phyloP scores from a whole-genome alignment of 2,329 filamentous ascomycete species.

The Nothomitra cinnamomea region DNA sequence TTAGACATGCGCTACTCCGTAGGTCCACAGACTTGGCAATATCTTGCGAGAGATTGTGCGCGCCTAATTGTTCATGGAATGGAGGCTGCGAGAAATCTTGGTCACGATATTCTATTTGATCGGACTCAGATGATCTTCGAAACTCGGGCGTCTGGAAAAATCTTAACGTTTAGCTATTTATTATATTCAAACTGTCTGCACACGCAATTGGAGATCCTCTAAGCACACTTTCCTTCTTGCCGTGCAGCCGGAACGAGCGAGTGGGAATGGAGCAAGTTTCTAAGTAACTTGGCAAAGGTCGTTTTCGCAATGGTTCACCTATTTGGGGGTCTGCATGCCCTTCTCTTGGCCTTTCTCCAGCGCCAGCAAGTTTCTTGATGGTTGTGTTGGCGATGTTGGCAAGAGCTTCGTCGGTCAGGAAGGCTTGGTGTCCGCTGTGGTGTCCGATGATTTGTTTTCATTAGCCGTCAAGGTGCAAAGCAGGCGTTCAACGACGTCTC shows the following conservation, averaged over 20 bases:
- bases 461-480: too few relatives aligned
- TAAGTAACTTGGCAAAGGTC: background rate
- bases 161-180: background rate
- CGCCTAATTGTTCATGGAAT: too few relatives aligned
- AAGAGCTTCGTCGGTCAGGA: constrained; percentile 50
- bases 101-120: too few relatives aligned
- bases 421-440: constrained; percentile 43
- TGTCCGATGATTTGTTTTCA: background rate
- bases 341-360: background rate
- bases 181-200: background rate
- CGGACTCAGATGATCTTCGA: background rate
- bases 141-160: background rate
- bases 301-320: background rate
- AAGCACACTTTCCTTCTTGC: background rate
- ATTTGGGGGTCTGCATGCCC: background rate
- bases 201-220: background rate
- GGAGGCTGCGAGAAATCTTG: too few relatives aligned
- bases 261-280: background rate
- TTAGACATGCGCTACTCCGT: too few relatives aligned
- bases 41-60: too few relatives aligned
- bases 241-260: too few relatives aligned
- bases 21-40: too few relatives aligned
- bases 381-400: constrained; percentile 45
- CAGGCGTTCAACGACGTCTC: constrained; percentile 11
- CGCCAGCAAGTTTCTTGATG: constrained; percentile 28